Conservation (phyloP, 495 filamentous ascomycete genomes). For the Penicillium canescens region DNA sequence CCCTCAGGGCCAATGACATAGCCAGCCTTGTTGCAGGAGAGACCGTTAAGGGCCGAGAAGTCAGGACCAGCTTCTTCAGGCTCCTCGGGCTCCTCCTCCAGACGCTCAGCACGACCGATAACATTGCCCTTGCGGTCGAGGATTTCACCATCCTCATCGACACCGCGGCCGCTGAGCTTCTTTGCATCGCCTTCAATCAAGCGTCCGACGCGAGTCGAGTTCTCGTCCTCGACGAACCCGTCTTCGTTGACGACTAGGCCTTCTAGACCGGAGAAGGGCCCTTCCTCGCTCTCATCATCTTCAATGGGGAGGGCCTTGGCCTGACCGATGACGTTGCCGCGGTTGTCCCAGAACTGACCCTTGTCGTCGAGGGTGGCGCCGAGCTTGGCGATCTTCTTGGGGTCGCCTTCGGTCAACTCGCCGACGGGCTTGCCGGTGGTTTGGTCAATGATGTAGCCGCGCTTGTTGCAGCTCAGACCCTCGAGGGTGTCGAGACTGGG, state of each 20-base stretch:
- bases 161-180: constrained; percentile 61
- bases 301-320: constrained; percentile 60
- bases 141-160: constrained; percentile 67
- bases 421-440: constrained; percentile 55
- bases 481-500: constrained; percentile 62
- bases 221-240: constrained; percentile 60
- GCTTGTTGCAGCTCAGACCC: constrained; percentile 61
- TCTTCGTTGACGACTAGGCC: constrained; percentile 60
- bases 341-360: constrained; percentile 63
- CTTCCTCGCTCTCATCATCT: constrained; percentile 53
- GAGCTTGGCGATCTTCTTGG: constrained; percentile 56
- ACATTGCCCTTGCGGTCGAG: constrained; percentile 62
- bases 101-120: constrained; percentile 61
- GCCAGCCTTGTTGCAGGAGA: constrained; percentile 76
- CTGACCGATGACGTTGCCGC: constrained; percentile 60
- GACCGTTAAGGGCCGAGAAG: constrained; percentile 63
- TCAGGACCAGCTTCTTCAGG: constrained; percentile 48
- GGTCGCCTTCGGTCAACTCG: constrained; percentile 59
- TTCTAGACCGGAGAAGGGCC: constrained; percentile 64
- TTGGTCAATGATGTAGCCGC: constrained; percentile 55
- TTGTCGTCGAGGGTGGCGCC: constrained; percentile 59
- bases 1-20: constrained; percentile 73
- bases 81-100: constrained; percentile 34
- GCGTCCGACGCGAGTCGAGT: constrained; percentile 57
- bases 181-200: constrained; percentile 62